These are phyloP conservation scores for Aspergillus versicolor DNA, from an alignment of 2,329 filamentous ascomycete species.

Conservation along the genomic window DNA sequence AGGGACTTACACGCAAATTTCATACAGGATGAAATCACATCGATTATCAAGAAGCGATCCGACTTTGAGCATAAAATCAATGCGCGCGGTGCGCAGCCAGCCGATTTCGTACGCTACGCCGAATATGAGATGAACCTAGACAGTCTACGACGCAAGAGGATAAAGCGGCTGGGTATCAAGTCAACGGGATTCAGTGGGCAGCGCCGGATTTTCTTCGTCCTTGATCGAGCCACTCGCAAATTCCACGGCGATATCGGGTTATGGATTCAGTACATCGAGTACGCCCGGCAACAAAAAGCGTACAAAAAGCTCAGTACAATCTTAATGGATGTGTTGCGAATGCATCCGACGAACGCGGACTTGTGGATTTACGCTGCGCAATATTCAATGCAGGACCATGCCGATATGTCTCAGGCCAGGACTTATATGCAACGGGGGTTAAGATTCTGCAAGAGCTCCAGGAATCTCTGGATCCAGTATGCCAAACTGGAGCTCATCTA, in stretches of 20 bases:
- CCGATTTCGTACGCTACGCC: constrained; percentile 82
- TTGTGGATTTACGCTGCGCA: constrained; percentile 85
- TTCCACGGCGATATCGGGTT: constrained; percentile 78
- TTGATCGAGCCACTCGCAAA: constrained; percentile 80
- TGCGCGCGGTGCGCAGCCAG: constrained; percentile 70
- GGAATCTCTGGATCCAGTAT: constrained; percentile 82
- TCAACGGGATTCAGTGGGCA: constrained; percentile 70
- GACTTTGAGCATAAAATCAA: constrained; percentile 92
- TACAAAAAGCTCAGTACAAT: constrained; percentile 61
- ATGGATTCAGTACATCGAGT: constrained; percentile 89
- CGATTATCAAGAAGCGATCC: constrained; percentile 85
- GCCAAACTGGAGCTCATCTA: constrained; percentile 90
- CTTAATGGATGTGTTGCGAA: constrained; percentile 68
- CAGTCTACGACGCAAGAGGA: constrained; percentile 75
- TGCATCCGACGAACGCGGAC: constrained; percentile 80
- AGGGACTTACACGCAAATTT: constrained; percentile 12
- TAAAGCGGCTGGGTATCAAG: constrained; percentile 75
- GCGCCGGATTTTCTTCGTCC: constrained; percentile 81
- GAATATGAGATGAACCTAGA: constrained; percentile 69
- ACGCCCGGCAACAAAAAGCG: constrained; percentile 66
- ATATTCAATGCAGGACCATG: constrained; percentile 71
- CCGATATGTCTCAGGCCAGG: constrained; percentile 82
- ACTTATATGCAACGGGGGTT: constrained; percentile 86
- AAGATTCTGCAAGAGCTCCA: constrained; percentile 78
- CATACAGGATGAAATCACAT: constrained; percentile 77